Conservation (phyloP, 2,329 filamentous ascomycete species). For the Leptographium galeiforme region DNA sequence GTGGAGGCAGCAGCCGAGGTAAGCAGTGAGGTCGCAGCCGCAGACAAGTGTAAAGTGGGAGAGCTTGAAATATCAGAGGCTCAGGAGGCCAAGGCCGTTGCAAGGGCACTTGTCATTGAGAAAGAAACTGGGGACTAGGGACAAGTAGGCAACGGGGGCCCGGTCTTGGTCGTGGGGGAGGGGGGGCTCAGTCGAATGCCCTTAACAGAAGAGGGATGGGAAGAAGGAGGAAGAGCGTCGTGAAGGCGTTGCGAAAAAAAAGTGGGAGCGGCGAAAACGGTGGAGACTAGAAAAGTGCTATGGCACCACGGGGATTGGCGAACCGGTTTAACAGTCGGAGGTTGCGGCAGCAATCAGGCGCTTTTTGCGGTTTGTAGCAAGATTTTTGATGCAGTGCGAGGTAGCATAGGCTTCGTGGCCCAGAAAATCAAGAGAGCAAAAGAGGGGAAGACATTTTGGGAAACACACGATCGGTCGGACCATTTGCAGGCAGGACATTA, state of each 20-base stretch:
- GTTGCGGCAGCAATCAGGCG: not conserved
- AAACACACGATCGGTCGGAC: not conserved
- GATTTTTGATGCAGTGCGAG: not conserved
- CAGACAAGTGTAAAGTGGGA: not conserved
- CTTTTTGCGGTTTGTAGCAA: not conserved
- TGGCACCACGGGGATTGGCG: not conserved
- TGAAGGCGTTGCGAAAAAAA: not conserved
- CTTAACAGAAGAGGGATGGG: not conserved
- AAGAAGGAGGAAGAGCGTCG: not conserved
- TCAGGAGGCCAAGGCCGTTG: constrained; percentile 5
- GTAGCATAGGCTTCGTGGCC: not conserved
- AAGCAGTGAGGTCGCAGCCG: not conserved
- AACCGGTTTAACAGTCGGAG: not conserved
- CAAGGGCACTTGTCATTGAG: not conserved
- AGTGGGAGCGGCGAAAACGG: not conserved
- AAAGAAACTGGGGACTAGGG: not conserved
- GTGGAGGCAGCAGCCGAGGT: not conserved
- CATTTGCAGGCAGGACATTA: not conserved
- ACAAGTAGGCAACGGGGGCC: not conserved
- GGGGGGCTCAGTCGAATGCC: not conserved
- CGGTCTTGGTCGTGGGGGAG: not conserved
- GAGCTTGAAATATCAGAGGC: constrained; percentile 10
- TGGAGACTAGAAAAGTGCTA: not conserved
- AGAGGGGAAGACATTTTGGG: not conserved
- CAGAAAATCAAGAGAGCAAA: not conserved